Evolutionary conservation across 2,329 filamentous ascomycete genomes (phyloP).

Genomic region (Neurospora sp.): DNA sequence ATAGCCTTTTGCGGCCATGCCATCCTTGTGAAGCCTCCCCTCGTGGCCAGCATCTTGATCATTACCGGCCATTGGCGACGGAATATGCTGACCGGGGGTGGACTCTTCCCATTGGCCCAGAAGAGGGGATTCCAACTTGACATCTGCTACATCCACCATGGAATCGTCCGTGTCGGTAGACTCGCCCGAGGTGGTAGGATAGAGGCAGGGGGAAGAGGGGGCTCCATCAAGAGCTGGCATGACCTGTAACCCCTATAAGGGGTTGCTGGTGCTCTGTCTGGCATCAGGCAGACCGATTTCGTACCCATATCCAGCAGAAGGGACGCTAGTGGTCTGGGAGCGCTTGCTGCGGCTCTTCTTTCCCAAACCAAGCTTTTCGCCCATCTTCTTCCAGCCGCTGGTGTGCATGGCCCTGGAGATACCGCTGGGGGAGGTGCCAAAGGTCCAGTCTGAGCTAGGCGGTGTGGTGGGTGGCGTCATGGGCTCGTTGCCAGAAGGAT

Average conservation of each 20-base stretch:
- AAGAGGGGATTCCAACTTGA: slow-evolving; percentile 9
- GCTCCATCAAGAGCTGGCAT: slow-evolving; percentile 35
- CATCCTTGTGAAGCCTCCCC: slow-evolving; percentile 26
- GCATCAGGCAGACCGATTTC: slow-evolving; percentile 27
- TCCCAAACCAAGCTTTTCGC: slow-evolving; percentile 49
- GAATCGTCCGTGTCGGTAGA: slow-evolving; percentile 5
- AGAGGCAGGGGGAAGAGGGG: slow-evolving; percentile 21
- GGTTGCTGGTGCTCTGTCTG: slow-evolving; percentile 24
- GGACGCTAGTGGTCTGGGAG: slow-evolving; percentile 29
- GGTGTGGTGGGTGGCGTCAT: slow-evolving; percentile 70
- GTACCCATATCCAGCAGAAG: slow-evolving; percentile 27
- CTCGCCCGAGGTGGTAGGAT: slow-evolving; percentile 11
- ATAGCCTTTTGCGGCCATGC: slow-evolving; percentile 40
- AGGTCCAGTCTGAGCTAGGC: slow-evolving; percentile 49
- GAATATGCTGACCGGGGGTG: slow-evolving; percentile 34
- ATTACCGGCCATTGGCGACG: slow-evolving; percentile 19
- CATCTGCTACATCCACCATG: slow-evolving; percentile 15
- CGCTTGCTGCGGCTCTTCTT: slow-evolving; percentile 40
- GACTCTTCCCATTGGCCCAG: slow-evolving; percentile 32
- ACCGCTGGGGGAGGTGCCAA: slow-evolving; percentile 41
- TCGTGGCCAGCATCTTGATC: slow-evolving; percentile 11
- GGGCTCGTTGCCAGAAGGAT: slow-evolving; percentile 46
- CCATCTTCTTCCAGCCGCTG: slow-evolving; percentile 56
- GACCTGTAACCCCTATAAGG: slow-evolving; percentile 51
- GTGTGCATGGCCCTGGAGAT: slow-evolving; percentile 45